Conservation (phyloP, 179 eudicot species). For the Silene noctiflora region DNA sequence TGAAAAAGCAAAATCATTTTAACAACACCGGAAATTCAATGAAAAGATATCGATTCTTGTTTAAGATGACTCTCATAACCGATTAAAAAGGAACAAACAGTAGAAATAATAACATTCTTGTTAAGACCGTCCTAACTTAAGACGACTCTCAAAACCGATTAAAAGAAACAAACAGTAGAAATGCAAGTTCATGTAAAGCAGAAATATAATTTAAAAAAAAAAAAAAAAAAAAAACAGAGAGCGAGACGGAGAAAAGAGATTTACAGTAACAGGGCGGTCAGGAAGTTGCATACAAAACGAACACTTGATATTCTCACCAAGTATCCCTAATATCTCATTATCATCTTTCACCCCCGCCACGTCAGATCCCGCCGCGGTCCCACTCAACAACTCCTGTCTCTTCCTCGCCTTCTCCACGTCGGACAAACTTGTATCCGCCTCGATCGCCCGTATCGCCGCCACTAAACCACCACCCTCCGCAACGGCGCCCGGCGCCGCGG, state of each 20-base stretch:
- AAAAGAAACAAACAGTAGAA: background rate
- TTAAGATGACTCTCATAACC: too few relatives aligned
- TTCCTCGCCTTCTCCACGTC: slow-evolving; percentile 51
- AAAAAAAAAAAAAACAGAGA: background rate
- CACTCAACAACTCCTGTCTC: slow-evolving; percentile 47
- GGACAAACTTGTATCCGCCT: slow-evolving; percentile 41
- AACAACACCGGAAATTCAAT: too few relatives aligned
- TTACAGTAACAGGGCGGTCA: slow-evolving; percentile 83
- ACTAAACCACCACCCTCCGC: slow-evolving; percentile 34
- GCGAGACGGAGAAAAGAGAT: background rate
- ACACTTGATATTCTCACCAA: slow-evolving; percentile 62
- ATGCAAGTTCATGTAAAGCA: background rate
- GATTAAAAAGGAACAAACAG: too few relatives aligned
- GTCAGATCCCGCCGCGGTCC: slow-evolving; percentile 27
- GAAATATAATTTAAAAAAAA: background rate
- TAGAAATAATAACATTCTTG: too few relatives aligned
- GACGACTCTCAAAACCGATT: too few relatives aligned
- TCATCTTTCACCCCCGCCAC: slow-evolving; percentile 26
- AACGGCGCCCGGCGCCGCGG: background rate
- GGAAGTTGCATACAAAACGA: slow-evolving; percentile 91
- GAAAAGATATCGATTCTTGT: too few relatives aligned
- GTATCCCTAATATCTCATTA: slow-evolving; percentile 40
- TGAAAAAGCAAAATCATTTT: background rate
- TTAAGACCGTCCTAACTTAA: too few relatives aligned
- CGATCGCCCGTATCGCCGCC: slow-evolving; percentile 45